Evolutionary conservation across 2,329 filamentous ascomycete species (phyloP).

Genomic region (Tolypocladium tundrense): DNA sequence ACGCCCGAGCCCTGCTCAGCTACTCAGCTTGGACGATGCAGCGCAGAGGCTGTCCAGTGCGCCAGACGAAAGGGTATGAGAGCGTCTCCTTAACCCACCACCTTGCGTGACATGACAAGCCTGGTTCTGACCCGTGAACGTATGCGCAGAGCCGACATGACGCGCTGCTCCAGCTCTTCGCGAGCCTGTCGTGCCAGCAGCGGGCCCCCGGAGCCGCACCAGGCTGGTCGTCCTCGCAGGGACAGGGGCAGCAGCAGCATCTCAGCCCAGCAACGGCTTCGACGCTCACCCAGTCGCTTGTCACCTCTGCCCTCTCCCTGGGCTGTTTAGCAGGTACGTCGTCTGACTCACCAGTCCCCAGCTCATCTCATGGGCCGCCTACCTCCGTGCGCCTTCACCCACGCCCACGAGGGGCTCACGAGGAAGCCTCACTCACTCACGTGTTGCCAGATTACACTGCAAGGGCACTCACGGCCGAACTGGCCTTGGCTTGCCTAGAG

Average conservation of each 20-base stretch:
- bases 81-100: no score
- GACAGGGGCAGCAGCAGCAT: not conserved
- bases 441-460: not conserved
- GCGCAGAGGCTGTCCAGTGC: not conserved
- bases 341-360: not conserved
- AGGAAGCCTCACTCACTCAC: not conserved
- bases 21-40: not conserved
- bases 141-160: conserved; percentile 2
- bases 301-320: not conserved
- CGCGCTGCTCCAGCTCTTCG: conserved; percentile 2
- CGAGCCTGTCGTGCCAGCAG: not conserved
- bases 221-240: not conserved
- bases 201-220: not conserved
- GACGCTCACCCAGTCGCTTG: not conserved
- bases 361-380: not conserved
- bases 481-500: conserved; percentile 16
- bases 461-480: conserved; percentile 11
- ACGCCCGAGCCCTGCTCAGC: not conserved
- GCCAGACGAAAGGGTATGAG: not conserved
- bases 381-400: not conserved
- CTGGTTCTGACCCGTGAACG: not conserved
- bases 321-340: not conserved
- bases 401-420: not conserved
- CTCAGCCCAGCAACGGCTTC: not conserved
- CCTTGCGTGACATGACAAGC: not conserved